Conservation (phyloP, 2,329 filamentous ascomycete genomes). For the Chaetomium strumarium region DNA sequence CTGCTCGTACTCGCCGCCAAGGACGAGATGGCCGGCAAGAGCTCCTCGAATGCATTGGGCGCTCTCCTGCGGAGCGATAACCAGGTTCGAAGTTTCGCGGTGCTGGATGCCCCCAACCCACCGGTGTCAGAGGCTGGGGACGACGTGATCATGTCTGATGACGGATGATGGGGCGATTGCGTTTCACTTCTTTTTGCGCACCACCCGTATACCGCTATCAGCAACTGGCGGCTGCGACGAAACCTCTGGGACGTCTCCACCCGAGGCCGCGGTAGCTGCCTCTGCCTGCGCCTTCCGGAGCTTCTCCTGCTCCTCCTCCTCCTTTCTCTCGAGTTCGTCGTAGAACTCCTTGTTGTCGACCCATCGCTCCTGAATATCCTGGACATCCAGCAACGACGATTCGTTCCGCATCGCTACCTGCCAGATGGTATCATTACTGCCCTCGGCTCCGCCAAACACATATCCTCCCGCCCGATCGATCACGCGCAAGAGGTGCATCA, state of each 20-base stretch:
- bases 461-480: conserved; percentile 93
- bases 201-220: conserved; percentile 58
- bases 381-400: conserved; percentile 68
- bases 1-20: conserved; percentile 63
- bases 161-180: conserved; percentile 33
- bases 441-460: conserved; percentile 83
- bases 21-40: conserved; percentile 40
- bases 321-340: conserved; percentile 70
- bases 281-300: conserved; percentile 33
- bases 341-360: conserved; percentile 83
- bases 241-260: conserved; percentile 43
- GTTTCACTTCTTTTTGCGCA: conserved; percentile 55
- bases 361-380: conserved; percentile 95
- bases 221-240: conserved; percentile 39
- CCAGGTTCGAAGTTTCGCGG: conserved; percentile 31
- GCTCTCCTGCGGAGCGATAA: conserved; percentile 27
- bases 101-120: conserved; percentile 40
- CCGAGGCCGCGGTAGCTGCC: conserved; percentile 30
- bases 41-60: conserved; percentile 25
- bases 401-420: conserved; percentile 84
- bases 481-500: conserved; percentile 84
- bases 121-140: conserved; percentile 44
- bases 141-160: conserved; percentile 37
- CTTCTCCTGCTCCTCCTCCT: conserved; percentile 69
- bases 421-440: conserved; percentile 95